Base-by-base conservation (phyloP, 2,329 filamentous ascomycete genomes). In the Pyrenochaeta sp. region DNA sequence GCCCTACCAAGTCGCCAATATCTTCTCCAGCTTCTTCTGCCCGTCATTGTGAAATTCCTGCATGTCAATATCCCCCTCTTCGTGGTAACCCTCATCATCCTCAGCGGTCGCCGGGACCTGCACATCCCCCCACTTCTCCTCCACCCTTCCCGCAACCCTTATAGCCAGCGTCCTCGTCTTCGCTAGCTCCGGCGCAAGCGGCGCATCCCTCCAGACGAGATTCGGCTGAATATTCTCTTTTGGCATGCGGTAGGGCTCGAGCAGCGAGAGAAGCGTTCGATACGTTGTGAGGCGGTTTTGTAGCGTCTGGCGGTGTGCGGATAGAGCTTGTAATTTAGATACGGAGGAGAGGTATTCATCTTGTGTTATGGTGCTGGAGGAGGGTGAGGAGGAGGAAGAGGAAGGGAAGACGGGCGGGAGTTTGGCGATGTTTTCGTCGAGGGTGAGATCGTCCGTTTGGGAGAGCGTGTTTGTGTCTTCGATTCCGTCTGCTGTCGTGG, bases 131-230 rank as follows among this genome's bases (percentile, higher is more conserved):
- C 72, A 71, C 52, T 49, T 66, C 58, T 76, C 74, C 1, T 58
- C 69, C 2, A 78, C 64, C 50, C 77, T 68, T 4, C 72, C 76
- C 3, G 72, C 72, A 32, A 79, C 77, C 10, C 77, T 58, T 40
- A 78, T 73, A 12, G 75, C 74, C 60, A 92, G 75, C 63, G 88
- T 80, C 34, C 88, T 84, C 84, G 89, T 91, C 61, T 83, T 84
- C 72, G 88, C 85, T 53, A 92, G 78, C 76, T 92, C 90, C 52
- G 79, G 80, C 71, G 89, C 89, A 9, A 92, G 74, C 47, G 87
- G 84, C 1, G 88, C 87, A 69, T 89, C 85, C 32, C 85, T 84
- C 50, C 86, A 88, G 1, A 90, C 82, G 3, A 92, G 74, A 71
- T 91, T 91, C 56, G 86, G 84, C 72, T 92, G 90, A 40, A 86